These are phyloP conservation scores for Podochytrium sp. DNA, from an alignment of 192 early-diverging fungal species.

Conservation along the genomic window DNA sequence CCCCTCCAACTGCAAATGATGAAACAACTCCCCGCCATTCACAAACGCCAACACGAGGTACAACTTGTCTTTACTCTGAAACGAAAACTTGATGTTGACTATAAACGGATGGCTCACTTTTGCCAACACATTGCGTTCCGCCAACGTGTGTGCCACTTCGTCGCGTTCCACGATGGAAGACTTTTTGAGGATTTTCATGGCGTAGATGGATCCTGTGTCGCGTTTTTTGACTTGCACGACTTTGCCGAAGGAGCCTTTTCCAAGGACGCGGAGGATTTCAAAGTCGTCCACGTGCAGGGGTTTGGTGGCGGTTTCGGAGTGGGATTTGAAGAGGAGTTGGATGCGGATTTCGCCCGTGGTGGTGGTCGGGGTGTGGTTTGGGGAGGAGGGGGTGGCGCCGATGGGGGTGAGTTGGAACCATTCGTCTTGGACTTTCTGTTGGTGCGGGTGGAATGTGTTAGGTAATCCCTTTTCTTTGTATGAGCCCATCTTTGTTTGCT, in stretches of 20 bases:
- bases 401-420: constrained; percentile 26
- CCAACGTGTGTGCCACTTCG: constrained; percentile 88
- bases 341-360: constrained; percentile 25
- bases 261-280: constrained; percentile 54
- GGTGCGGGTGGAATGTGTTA: neutral
- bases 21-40: constrained; percentile 66
- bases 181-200: constrained; percentile 92
- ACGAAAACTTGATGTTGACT: constrained; percentile 89
- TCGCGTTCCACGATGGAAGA: constrained; percentile 93
- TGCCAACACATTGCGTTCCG: constrained; percentile 84
- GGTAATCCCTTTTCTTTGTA: no score
- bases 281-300: constrained; percentile 51
- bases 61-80: constrained; percentile 85
- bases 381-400: neutral
- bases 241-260: constrained; percentile 65
- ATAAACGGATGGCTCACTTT: constrained; percentile 84
- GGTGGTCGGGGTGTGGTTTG: constrained; percentile 7
- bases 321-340: constrained; percentile 31
- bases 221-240: constrained; percentile 59
- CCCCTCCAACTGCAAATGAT: constrained; percentile 45
- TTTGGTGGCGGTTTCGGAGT: neutral
- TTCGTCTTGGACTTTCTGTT: constrained; percentile 34
- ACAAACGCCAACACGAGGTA: constrained; percentile 93
- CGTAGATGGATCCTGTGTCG: constrained; percentile 66
- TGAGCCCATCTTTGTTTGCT: no score